A percentile compares a stretch with the other conserved stretches of the same genome.
Evolutionary conservation across 768 basidiomycete genomes (phyloP).

Genomic region (Collybiopsis luxurians): DNA sequence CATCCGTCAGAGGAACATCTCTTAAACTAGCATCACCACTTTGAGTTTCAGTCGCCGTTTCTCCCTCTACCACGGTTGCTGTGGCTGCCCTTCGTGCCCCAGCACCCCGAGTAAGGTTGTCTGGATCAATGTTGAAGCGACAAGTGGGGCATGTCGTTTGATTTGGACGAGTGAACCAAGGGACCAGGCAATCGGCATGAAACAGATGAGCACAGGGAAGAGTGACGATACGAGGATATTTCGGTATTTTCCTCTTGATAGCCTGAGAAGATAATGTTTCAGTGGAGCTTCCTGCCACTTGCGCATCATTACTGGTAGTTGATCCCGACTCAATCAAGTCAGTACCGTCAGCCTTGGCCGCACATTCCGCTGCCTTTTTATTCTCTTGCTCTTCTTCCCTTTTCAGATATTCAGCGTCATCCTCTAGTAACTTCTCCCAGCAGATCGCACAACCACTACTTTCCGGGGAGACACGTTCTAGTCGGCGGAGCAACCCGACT

Average conservation of each 20-base stretch:
- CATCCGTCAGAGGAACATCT: neutral
- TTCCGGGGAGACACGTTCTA: constrained; percentile 50
- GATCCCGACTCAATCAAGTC: neutral
- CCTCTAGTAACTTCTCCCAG: constrained; percentile 64
- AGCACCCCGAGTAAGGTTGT: constrained; percentile 49
- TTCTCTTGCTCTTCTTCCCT: constrained; percentile 13
- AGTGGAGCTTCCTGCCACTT: neutral
- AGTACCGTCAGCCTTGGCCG: neutral
- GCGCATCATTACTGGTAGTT: neutral
- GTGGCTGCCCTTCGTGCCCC: neutral
- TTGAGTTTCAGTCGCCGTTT: neutral
- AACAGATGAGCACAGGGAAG: constrained; percentile 83
- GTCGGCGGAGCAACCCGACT: constrained; percentile 58
- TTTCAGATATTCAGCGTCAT: constrained; percentile 28
- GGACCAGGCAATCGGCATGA: constrained; percentile 73
- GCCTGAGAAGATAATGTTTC: constrained; percentile 13
- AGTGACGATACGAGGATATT: constrained; percentile 42
- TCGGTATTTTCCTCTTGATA: constrained; percentile 13
- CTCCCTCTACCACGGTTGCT: neutral
- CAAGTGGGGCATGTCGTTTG: constrained; percentile 85
- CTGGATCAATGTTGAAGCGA: constrained; percentile 80
- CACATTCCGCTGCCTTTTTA: neutral
- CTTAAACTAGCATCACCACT: neutral
- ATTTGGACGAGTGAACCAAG: constrained; percentile 78
- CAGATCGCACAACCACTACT: constrained; percentile 67